These are phyloP conservation scores for Oxytropis ochrocephala DNA, from an alignment of 306 rosid genomes.

Conservation along the genomic window DNA sequence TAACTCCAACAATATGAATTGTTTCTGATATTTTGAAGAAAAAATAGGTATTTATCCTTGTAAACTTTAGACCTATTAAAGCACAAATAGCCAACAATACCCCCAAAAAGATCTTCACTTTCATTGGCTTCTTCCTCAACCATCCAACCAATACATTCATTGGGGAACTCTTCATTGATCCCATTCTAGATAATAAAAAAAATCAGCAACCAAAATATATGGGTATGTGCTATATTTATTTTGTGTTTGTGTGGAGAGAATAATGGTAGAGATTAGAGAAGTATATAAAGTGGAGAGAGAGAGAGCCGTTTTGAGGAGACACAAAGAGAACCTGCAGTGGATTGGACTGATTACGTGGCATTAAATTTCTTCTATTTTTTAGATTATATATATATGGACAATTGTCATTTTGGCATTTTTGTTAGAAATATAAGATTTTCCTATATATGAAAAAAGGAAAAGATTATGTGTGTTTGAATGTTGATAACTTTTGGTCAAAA, in stretches of 20 bases:
- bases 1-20: slow-evolving; percentile 43
- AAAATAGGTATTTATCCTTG: slow-evolving; percentile 14
- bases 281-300: neutral
- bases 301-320: neutral
- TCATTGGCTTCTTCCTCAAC: slow-evolving; percentile 42
- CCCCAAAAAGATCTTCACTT: slow-evolving; percentile 43
- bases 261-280: neutral
- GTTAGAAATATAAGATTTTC: no score
- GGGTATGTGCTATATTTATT: neutral
- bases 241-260: neutral
- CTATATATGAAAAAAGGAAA: no score
- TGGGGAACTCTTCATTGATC: slow-evolving; percentile 38
- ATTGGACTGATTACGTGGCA: neutral
- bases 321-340: slow-evolving; percentile 14
- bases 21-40: slow-evolving; percentile 47
- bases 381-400: no score
- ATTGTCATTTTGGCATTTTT: no score
- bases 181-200: slow-evolving; percentile 32
- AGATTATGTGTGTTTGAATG: no score
- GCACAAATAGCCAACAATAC: slow-evolving; percentile 29
- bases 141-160: slow-evolving; percentile 34
- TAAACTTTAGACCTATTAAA: slow-evolving; percentile 37
- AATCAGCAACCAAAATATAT: neutral
- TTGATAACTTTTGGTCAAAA: no score
- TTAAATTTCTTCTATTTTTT: neutral